Evolutionary conservation across 1,284 basidiomycete species (phyloP).

Genomic region (Heterobasidion parviporum): DNA sequence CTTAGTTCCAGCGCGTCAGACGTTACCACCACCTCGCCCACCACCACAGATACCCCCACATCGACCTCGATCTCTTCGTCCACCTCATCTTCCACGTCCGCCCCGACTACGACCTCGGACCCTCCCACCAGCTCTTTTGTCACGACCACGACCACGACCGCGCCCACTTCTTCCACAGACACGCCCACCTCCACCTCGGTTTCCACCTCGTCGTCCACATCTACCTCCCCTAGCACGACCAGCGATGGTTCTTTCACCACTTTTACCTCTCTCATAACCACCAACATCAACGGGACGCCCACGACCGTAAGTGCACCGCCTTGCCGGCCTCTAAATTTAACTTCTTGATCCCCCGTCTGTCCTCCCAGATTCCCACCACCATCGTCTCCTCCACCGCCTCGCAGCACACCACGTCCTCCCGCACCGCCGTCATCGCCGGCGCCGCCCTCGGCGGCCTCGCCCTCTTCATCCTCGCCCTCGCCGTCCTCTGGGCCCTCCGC

Average conservation of each 20-base stretch:
- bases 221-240: slow-evolving; percentile 3
- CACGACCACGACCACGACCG: background rate
- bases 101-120: background rate
- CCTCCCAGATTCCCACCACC: slow-evolving; percentile 14
- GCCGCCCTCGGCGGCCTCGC: slow-evolving; percentile 34
- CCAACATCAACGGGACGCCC: slow-evolving; percentile 14
- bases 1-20: background rate
- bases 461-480: slow-evolving; percentile 29
- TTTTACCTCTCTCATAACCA: slow-evolving; percentile 16
- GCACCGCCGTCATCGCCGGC: slow-evolving; percentile 37
- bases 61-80: background rate
- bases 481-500: slow-evolving; percentile 31
- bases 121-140: background rate
- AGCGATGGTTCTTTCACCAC: slow-evolving; percentile 12
- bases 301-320: slow-evolving; percentile 16
- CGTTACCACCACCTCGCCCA: background rate
- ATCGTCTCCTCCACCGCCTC: slow-evolving; percentile 19
- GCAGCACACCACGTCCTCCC: slow-evolving; percentile 5
- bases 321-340: background rate
- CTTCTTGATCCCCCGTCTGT: no score
- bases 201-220: slow-evolving; percentile 9
- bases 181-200: slow-evolving; percentile 2
- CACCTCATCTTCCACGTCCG: background rate
- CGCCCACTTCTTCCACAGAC: background rate
- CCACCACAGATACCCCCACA: background rate